Percentiles rank a stretch among this genome's conserved stretches.
These are phyloP conservation scores for Canavalia gladiata DNA, from an alignment of 306 rosid genomes.

Conservation along the genomic window DNA sequence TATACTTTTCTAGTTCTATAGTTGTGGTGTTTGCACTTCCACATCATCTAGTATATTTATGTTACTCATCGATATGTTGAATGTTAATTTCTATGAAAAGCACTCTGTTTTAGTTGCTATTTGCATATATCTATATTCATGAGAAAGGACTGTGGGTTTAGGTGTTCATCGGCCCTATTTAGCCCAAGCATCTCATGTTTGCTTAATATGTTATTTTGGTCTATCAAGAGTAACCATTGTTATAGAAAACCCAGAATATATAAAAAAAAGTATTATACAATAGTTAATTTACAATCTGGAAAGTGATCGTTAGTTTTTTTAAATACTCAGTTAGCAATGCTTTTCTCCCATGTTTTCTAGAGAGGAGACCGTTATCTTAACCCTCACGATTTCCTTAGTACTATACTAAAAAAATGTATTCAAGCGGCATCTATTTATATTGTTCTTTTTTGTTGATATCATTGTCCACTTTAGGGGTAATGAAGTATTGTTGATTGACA, in stretches of 20 bases:
- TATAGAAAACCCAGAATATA: slow-evolving; percentile 10
- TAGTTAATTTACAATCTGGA: neutral
- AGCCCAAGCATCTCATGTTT: slow-evolving; percentile 6
- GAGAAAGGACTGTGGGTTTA: neutral
- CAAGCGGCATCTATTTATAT: slow-evolving; percentile 9
- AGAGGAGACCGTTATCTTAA: neutral
- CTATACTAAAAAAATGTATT: neutral
- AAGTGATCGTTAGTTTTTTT: neutral
- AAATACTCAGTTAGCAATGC: neutral
- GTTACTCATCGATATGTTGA: no score
- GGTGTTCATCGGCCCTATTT: neutral
- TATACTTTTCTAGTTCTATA: slow-evolving; percentile 12
- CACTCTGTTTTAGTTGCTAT: no score
- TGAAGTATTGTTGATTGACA: neutral
- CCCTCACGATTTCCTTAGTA: neutral
- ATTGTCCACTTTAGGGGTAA: slow-evolving; percentile 1
- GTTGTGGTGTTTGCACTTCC: neutral
- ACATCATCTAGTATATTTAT: no score
- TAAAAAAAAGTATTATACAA: neutral
- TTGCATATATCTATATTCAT: neutral
- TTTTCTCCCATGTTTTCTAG: neutral
- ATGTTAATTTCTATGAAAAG: no score
- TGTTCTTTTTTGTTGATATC: slow-evolving; percentile 5
- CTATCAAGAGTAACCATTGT: neutral
- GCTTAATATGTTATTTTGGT: neutral